phyloP scores from a whole-genome alignment of 2,329 filamentous ascomycete genomes.

The Aquanectria penicillioides region DNA sequence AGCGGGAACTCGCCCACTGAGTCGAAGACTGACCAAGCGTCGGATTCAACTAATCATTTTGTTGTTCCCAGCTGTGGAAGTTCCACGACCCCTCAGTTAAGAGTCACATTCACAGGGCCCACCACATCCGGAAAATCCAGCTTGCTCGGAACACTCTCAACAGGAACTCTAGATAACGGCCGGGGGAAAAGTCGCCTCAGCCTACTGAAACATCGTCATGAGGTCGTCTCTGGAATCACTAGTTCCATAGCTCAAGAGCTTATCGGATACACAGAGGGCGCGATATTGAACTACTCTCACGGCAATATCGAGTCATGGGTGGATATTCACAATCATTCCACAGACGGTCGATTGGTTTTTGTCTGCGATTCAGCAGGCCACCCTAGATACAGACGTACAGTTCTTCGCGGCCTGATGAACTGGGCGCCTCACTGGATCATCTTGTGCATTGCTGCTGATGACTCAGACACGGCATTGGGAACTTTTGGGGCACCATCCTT shows the following conservation, averaged over 20 bases:
- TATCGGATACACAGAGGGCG: slow-evolving; percentile 76
- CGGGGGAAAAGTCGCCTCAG: slow-evolving; percentile 89
- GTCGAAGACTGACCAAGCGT: slow-evolving; percentile 8
- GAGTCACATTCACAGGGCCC: slow-evolving; percentile 87
- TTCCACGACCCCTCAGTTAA: slow-evolving; percentile 77
- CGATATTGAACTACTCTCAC: slow-evolving; percentile 84
- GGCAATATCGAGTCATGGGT: slow-evolving; percentile 92
- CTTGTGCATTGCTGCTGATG: slow-evolving; percentile 86
- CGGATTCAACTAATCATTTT: slow-evolving; percentile 20
- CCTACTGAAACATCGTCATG: slow-evolving; percentile 90
- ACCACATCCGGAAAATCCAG: slow-evolving; percentile 95
- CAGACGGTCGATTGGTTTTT: slow-evolving; percentile 81
- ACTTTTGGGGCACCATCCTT: slow-evolving; percentile 55
- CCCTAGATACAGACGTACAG: slow-evolving; percentile 88
- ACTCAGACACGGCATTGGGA: slow-evolving; percentile 58
- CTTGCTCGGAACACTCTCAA: slow-evolving; percentile 86
- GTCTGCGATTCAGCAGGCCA: slow-evolving; percentile 93
- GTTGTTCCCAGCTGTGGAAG: slow-evolving; percentile 52
- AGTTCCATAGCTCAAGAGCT: slow-evolving; percentile 95
- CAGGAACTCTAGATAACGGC: slow-evolving; percentile 89
- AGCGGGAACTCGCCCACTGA: too few species aligned
- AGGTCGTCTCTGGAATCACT: slow-evolving; percentile 90
- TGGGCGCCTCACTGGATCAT: slow-evolving; percentile 97
- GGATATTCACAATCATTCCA: slow-evolving; percentile 86
- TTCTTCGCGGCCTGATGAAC: slow-evolving; percentile 87